A percentile compares a stretch with the other conserved stretches of the same genome.
Conservation (phyloP, 148 eudicot species). For the Nepenthes mirabilis region DNA sequence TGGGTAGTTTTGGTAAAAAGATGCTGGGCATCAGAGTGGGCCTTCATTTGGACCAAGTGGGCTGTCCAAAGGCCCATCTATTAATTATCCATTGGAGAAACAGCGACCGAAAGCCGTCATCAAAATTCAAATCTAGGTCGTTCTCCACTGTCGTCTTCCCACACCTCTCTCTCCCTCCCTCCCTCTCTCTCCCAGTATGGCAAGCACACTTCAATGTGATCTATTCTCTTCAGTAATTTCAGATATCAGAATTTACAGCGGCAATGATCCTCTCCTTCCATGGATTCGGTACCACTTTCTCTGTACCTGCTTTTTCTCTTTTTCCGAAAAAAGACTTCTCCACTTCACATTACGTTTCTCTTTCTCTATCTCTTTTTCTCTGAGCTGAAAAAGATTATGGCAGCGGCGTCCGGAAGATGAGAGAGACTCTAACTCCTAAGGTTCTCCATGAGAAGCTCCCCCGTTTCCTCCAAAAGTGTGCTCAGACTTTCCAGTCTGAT, state of each 20-base stretch:
- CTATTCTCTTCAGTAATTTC: constrained; percentile 57
- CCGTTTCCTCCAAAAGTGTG: constrained; percentile 85
- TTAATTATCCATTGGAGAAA: no score
- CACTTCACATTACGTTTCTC: background rate
- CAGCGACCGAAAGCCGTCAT: background rate
- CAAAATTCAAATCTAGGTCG: constrained; percentile 19
- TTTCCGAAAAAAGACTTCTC: background rate
- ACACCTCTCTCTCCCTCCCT: background rate
- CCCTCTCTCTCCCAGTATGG: constrained; percentile 19
- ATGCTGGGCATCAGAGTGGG: no score
- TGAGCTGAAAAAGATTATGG: background rate
- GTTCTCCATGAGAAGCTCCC: constrained; percentile 80
- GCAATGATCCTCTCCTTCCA: constrained; percentile 85
- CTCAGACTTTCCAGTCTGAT: constrained; percentile 62
- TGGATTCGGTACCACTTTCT: constrained; percentile 56
- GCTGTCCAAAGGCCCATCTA: no score
- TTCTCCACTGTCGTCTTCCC: background rate
- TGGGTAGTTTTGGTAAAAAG: no score
- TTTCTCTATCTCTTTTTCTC: background rate
- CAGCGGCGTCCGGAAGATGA: constrained; percentile 75
- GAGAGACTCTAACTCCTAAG: constrained; percentile 38
- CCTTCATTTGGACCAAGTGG: no score
- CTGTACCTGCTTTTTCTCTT: constrained; percentile 1
- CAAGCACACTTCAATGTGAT: constrained; percentile 24
- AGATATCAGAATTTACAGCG: constrained; percentile 71